Evolutionary conservation across 257 asterid genomes (phyloP), one percentile per base, ranked within the genome.

Genomic region (Rauvolfia tetraphylla): DNA sequence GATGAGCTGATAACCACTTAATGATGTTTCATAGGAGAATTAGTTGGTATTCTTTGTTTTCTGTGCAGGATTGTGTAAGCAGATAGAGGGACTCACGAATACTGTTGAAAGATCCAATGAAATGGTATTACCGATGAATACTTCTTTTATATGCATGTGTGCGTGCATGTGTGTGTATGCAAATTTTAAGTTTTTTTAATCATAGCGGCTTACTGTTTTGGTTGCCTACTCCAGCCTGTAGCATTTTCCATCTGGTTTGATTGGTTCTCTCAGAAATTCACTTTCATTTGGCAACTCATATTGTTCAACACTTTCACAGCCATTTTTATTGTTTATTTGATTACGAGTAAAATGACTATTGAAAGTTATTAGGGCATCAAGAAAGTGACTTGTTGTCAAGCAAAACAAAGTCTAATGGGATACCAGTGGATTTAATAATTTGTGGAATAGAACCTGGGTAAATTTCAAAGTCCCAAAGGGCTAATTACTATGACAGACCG

Each of bases 81-180:
- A 90, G 78, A 86, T 93, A 89, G 97, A 91, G 74, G 91, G 84
- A 62, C 84, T 90, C 83, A 86, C 92, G 0, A 86, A 87, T 31
- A 94, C 90, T 76, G 93, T 87, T 42, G 97, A 95, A 72, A 85
- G 92, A 87, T 95, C 99, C 56, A 95, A 95, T 41, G 98, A 95
- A 84, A 83, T 90, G 99, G 96, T 95, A 85, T 68, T 58, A 34
- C 41, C 56, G 34, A 39, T 73, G 22, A 48, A 10, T 23, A 17
- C 27, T 27, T n/a, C n/a, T 57, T 46, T 61, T 67, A n/a, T n/a
- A n/a, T n/a, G n/a, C n/a, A n/a, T n/a, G n/a, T n/a, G n/a, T n/a
- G n/a, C n/a, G n/a, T n/a, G n/a, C n/a, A n/a, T n/a, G n/a, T n/a
- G n/a, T n/a, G n/a, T n/a, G 48, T 49, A 38, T 48, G 23, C 5